Base-by-base conservation (phyloP, 306 rosid genomes). In the Fragaria iinumae region DNA sequence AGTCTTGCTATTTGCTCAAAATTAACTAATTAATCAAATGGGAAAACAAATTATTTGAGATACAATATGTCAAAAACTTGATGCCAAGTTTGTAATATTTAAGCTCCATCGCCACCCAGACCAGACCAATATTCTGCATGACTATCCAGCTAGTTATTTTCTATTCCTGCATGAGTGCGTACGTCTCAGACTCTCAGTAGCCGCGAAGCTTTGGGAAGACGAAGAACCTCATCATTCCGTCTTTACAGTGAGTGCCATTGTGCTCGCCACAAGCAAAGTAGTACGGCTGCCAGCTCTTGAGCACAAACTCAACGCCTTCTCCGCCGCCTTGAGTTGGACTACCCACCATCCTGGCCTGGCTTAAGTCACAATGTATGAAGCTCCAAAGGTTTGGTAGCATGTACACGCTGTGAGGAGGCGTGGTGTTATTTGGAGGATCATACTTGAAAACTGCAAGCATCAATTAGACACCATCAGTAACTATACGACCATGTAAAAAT, bases 211-310 rank as follows among this genome's bases (percentile, higher is more conserved):
- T 68, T 20, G 98, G 98, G 70, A 82, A 56, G 13, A 86, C 82
- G 56, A 74, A 60, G 71, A 93, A 91, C 82, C 87, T 93, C 97
- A 91, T 93, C 27, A 29, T 78, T 0, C 98, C 98, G 32, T 56
- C 8, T 3, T 72, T 87, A 86, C 98, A 93, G 70, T 93, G 91
- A 21, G 80, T 25, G 3, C 93, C 95, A 41, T 88, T 71, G 76
- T 79, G 67, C 79, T 89, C 90, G 3, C 91, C 95, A 3, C 95
- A 89, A 0, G 88, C 89, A 23, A 93, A 91, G 83, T 75, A 93
- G 80, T 87, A 70, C 64, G 96, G 89, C 74, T 83, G 71, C 92
- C 89, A 83, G 1, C 12, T 84, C 8, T 86, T 80, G 6, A 93
- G 79, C 79, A 72, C 77, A 18, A 85, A 91, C 82, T 83, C 63